Conservation (phyloP, 176 grass and related monocot genomes). For the Lolium multiflorum region DNA sequence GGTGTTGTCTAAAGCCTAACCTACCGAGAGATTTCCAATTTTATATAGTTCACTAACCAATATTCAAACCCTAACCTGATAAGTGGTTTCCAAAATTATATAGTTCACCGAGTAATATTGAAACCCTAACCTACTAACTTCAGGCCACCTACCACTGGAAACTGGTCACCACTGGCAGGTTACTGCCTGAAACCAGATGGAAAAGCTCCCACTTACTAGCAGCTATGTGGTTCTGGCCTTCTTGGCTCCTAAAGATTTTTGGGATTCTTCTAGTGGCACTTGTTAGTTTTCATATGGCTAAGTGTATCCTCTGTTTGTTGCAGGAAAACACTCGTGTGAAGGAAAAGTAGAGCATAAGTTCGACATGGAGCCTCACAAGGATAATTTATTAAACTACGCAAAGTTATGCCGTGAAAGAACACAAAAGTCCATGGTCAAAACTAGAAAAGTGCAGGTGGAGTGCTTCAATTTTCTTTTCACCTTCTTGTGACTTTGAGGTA, state of each 20-base stretch:
- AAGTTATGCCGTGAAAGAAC: constrained; percentile 96
- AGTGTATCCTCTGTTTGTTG: constrained; percentile 16
- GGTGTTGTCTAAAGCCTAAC: not conserved
- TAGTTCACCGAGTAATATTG: not conserved
- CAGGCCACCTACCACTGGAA: constrained; percentile 17
- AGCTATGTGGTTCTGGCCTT: not conserved
- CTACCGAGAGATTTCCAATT: not conserved
- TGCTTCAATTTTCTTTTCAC: constrained; percentile 33
- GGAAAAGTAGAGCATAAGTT: constrained; percentile 94
- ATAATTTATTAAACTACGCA: constrained; percentile 84
- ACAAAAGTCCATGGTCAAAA: constrained; percentile 79
- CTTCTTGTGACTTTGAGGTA: constrained; percentile 5
- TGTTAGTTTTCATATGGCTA: constrained; percentile 6
- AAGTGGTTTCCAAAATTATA: not conserved
- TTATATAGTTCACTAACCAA: not conserved
- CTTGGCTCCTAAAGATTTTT: not conserved
- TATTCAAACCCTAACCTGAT: not conserved
- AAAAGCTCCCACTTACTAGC: not conserved
- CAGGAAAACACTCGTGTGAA: constrained; percentile 83
- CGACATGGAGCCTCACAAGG: constrained; percentile 90
- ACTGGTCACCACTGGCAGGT: constrained; percentile 4
- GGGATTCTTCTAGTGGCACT: not conserved
- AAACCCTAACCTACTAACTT: not conserved
- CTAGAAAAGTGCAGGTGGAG: constrained; percentile 89
- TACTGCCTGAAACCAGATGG: constrained; percentile 13